Percentiles rank a stretch among this genome's conserved stretches.
Conservation (phyloP, 768 basidiomycete genomes). For the Hericium erinaceus region DNA sequence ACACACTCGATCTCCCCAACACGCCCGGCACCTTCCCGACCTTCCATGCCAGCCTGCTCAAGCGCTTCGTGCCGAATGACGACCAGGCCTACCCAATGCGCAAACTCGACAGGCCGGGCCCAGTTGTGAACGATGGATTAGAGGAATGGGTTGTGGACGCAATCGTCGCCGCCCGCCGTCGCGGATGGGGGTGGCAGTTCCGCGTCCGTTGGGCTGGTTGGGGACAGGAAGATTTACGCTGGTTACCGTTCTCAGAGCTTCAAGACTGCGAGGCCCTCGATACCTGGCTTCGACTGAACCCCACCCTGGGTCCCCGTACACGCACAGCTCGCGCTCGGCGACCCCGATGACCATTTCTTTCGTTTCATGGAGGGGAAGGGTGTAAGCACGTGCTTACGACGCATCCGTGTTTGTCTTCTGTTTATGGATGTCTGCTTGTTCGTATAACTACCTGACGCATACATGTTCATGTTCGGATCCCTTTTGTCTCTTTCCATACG, state of each 20-base stretch:
- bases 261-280: too few relatives aligned
- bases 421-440: too few relatives aligned
- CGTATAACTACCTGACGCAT: too few relatives aligned
- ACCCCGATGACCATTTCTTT: too few relatives aligned
- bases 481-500: too few relatives aligned
- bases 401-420: too few relatives aligned
- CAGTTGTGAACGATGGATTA: background rate
- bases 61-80: background rate
- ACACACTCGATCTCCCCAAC: conserved; percentile 4
- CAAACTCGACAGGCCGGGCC: background rate
- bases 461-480: too few relatives aligned
- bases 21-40: background rate
- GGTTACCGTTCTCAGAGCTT: background rate
- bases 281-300: too few relatives aligned
- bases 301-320: too few relatives aligned
- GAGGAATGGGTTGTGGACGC: background rate
- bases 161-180: background rate
- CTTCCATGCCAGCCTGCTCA: background rate
- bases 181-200: background rate
- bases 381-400: too few relatives aligned
- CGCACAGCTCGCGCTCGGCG: too few relatives aligned
- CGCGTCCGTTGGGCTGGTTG: background rate
- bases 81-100: background rate
- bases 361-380: too few relatives aligned
- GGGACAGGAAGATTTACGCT: background rate